These are phyloP conservation scores for Tephrocybe sp. DNA, from an alignment of 768 basidiomycete species.

Conservation along the genomic window DNA sequence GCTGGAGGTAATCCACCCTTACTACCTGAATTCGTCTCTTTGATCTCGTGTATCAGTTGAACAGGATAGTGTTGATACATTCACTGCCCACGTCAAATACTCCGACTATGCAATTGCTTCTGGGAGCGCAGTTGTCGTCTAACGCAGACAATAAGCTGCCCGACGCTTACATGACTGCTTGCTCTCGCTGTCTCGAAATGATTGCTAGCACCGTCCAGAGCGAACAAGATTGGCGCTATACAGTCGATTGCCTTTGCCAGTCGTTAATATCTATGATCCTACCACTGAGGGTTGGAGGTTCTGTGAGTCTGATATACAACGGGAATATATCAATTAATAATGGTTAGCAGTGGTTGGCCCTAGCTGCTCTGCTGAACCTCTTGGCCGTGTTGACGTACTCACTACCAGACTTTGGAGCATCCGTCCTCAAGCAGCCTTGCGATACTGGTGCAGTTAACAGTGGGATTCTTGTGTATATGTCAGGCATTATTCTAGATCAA, in stretches of 20 bases:
- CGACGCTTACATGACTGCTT: slow-evolving; percentile 40
- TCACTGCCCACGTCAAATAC: slow-evolving; percentile 33
- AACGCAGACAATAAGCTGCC: slow-evolving; percentile 19
- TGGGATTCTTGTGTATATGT: slow-evolving; percentile 39
- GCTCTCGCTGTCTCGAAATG: slow-evolving; percentile 44
- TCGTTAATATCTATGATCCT: slow-evolving; percentile 41
- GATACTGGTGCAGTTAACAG: slow-evolving; percentile 26
- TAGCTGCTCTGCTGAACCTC: slow-evolving; percentile 56
- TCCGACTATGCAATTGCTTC: slow-evolving; percentile 54
- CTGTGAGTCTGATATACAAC: slow-evolving; percentile 34
- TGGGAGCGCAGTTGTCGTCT: slow-evolving; percentile 33
- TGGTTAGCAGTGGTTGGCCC: slow-evolving; percentile 37
- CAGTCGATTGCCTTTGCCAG: slow-evolving; percentile 29
- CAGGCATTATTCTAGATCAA: slow-evolving; percentile 40
- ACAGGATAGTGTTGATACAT: slow-evolving; percentile 62
- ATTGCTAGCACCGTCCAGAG: slow-evolving; percentile 36
- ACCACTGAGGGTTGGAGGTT: slow-evolving; percentile 32
- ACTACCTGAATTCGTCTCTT: not conserved
- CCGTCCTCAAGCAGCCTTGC: slow-evolving; percentile 31
- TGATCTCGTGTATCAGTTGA: slow-evolving; percentile 41
- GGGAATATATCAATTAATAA: slow-evolving; percentile 12
- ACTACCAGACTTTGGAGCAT: slow-evolving; percentile 46
- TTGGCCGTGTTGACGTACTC: slow-evolving; percentile 44
- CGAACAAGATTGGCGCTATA: slow-evolving; percentile 31
- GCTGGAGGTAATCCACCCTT: slow-evolving; percentile 44